Evolutionary conservation across 768 basidiomycete species (phyloP).

Genomic region (Lentinus tigrinus): DNA sequence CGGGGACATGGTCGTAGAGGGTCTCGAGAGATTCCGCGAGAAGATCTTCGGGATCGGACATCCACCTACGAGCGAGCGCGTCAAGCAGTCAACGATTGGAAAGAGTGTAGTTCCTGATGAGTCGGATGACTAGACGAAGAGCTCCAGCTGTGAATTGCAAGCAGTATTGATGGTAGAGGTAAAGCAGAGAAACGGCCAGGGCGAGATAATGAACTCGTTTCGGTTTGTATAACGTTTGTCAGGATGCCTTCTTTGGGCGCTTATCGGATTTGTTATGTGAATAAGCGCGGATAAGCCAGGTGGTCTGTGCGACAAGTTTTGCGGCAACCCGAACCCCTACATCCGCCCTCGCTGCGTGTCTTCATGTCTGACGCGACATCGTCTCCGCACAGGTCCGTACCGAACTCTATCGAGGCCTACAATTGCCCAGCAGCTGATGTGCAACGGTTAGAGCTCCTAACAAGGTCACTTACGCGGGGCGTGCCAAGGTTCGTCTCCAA

Average conservation of each 20-base stretch:
- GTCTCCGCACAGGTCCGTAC: constrained; percentile 14
- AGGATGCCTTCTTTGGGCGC: background rate
- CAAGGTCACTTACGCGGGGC: constrained; percentile 20
- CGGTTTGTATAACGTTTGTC: constrained; percentile 4
- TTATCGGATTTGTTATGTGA: background rate
- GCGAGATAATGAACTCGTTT: background rate
- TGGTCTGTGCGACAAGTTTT: background rate
- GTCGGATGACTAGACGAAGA: too few species aligned
- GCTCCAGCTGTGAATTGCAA: background rate
- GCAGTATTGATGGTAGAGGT: background rate
- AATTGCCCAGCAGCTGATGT: background rate
- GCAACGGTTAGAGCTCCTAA: background rate
- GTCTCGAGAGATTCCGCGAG: constrained; percentile 61
- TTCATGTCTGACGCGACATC: constrained; percentile 13
- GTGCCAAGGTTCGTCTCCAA: constrained; percentile 17
- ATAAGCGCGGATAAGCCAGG: background rate
- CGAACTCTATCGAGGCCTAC: background rate
- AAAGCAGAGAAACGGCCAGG: background rate
- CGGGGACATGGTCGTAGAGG: constrained; percentile 61
- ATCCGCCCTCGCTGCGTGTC: background rate
- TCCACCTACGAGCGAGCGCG: background rate
- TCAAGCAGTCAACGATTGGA: too few species aligned
- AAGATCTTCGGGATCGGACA: constrained; percentile 59
- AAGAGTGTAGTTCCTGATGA: too few species aligned
- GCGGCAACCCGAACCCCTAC: background rate